phyloP scores from a whole-genome alignment of 2,329 filamentous ascomycete species.

The Botrytis porri region DNA sequence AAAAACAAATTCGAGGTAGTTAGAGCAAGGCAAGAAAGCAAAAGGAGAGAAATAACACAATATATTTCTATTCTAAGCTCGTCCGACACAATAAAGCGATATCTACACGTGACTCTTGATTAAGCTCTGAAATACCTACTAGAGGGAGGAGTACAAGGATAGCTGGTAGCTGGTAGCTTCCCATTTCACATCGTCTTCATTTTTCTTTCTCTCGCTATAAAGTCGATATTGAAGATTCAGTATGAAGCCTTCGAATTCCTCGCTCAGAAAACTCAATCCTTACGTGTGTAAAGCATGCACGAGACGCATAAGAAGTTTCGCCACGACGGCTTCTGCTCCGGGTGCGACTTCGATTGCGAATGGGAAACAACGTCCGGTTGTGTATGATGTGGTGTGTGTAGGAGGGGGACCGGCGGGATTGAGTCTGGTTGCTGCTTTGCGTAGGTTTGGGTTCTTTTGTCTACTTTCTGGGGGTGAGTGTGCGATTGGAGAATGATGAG shows the following conservation, averaged over 20 bases:
- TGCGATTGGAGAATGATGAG: neutral
- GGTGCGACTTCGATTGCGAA: neutral
- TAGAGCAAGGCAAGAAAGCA: neutral
- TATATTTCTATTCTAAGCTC: neutral
- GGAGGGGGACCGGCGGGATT: slow-evolving; percentile 58
- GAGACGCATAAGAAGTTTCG: slow-evolving; percentile 12
- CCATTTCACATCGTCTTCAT: neutral
- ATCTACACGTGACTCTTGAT: slow-evolving; percentile 15
- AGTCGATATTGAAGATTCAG: neutral
- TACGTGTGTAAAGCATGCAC: slow-evolving; percentile 17
- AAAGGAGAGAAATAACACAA: neutral
- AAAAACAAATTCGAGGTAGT: neutral
- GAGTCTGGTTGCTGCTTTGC: slow-evolving; percentile 73
- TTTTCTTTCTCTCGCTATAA: neutral
- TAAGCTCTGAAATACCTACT: slow-evolving; percentile 4
- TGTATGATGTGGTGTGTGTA: slow-evolving; percentile 40
- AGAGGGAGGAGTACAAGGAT: slow-evolving; percentile 1
- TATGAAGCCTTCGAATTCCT: slow-evolving; percentile 5
- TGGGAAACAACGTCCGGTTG: slow-evolving; percentile 24
- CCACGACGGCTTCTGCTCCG: slow-evolving; percentile 15
- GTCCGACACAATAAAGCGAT: neutral
- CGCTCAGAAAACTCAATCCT: neutral
- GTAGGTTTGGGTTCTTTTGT: slow-evolving; percentile 48
- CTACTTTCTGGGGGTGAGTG: neutral
- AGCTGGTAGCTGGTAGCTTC: slow-evolving; percentile 12